Conservation (phyloP, 2,329 filamentous ascomycete species). For the Trichoderma semiorbis region DNA sequence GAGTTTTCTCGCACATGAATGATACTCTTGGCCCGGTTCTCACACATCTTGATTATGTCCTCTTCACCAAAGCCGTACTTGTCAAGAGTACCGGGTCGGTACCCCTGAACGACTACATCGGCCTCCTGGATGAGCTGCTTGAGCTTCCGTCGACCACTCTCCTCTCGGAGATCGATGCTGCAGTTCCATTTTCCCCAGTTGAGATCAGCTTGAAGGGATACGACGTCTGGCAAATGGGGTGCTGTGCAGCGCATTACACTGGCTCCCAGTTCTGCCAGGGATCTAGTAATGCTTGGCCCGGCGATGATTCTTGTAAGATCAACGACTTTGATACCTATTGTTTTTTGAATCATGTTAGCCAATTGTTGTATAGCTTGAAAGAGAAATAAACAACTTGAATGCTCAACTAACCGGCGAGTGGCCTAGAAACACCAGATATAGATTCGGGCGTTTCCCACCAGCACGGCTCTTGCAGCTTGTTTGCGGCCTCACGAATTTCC, state of each 20-base stretch:
- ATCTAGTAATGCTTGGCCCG: neutral
- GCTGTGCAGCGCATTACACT: constrained; percentile 65
- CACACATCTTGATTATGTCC: neutral
- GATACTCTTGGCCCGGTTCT: constrained; percentile 13
- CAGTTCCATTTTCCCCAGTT: constrained; percentile 58
- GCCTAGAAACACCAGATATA: constrained; percentile 23
- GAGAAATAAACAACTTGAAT: neutral
- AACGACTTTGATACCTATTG: constrained; percentile 43
- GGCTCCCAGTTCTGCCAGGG: constrained; percentile 46
- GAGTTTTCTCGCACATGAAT: constrained; percentile 51
- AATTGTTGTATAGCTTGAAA: neutral
- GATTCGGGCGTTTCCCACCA: constrained; percentile 13
- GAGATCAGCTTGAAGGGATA: constrained; percentile 43
- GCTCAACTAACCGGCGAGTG: constrained; percentile 30
- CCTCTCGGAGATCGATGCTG: constrained; percentile 45
- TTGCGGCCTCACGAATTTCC: neutral
- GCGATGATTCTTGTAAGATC: constrained; percentile 38
- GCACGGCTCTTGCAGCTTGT: constrained; percentile 16
- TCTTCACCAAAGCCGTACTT: constrained; percentile 11
- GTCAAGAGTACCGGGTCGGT: constrained; percentile 39
- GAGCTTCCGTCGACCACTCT: constrained; percentile 38
- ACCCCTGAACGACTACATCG: constrained; percentile 59
- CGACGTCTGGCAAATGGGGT: neutral
- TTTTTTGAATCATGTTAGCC: neutral
- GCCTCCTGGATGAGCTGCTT: constrained; percentile 43